These are phyloP conservation scores for Globisporangium sylvaticum DNA, from an alignment of 352 stramenopile genomes.

Conservation along the genomic window DNA sequence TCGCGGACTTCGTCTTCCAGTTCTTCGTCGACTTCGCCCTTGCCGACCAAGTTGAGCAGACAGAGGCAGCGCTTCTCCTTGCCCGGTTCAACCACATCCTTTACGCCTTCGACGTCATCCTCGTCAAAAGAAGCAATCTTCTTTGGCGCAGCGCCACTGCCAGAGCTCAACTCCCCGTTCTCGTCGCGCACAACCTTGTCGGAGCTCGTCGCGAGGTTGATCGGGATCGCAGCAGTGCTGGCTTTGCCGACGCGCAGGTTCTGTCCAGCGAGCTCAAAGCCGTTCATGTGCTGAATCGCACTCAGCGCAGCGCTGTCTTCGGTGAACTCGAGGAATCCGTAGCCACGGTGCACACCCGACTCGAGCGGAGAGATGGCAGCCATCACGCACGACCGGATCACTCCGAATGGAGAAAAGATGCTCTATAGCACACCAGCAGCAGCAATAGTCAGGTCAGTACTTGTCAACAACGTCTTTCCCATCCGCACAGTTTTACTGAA, in stretches of 20 bases:
- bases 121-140: conserved; percentile 37
- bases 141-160: conserved; percentile 13
- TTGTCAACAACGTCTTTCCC: not conserved
- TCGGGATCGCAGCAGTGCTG: conserved; percentile 55
- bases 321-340: conserved; percentile 71
- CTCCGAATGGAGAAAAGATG: conserved; percentile 77
- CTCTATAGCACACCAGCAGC: conserved; percentile 30
- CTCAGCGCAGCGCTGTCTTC: conserved; percentile 54
- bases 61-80: conserved; percentile 56
- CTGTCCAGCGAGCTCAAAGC: conserved; percentile 71
- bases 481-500: not conserved
- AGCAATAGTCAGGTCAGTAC: not conserved
- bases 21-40: conserved; percentile 70
- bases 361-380: conserved; percentile 50
- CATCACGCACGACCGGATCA: conserved; percentile 68
- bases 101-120: conserved; percentile 56
- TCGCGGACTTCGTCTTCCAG: conserved; percentile 60
- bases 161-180: conserved; percentile 12
- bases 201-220: conserved; percentile 60
- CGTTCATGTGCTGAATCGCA: conserved; percentile 83
- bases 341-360: conserved; percentile 56
- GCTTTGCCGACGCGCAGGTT: conserved; percentile 77
- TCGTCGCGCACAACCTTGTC: conserved; percentile 55
- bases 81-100: conserved; percentile 28
- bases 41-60: conserved; percentile 66